Evolutionary conservation across 441 rosid genomes (phyloP).

Genomic region (Populus tomentosa): DNA sequence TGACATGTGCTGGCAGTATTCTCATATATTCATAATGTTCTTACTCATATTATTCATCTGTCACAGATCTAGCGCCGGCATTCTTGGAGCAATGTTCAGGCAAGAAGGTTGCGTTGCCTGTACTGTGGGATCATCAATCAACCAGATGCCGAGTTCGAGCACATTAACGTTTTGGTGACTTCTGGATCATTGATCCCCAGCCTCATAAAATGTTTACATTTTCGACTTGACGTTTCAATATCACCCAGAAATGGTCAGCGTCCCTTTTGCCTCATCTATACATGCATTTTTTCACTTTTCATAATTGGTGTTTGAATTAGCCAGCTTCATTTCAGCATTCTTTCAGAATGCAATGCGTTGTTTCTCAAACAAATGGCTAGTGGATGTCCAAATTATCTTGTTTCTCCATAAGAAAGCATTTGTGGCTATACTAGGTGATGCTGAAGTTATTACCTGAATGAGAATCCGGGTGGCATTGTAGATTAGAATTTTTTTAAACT

Average conservation of each 20-base stretch:
- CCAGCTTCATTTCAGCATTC: too few relatives aligned
- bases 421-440: too few relatives aligned
- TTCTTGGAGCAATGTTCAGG: conserved; percentile 69
- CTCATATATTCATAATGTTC: too few relatives aligned
- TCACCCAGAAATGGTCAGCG: conserved; percentile 57
- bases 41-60: conserved; percentile 1
- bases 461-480: too few relatives aligned
- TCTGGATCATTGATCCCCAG: conserved; percentile 86
- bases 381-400: too few relatives aligned
- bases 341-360: too few relatives aligned
- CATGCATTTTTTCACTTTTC: too few relatives aligned
- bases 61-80: conserved; percentile 46
- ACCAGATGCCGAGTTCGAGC: conserved; percentile 21
- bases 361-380: too few relatives aligned
- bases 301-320: not conserved
- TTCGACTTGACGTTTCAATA: conserved; percentile 57
- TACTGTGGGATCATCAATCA: conserved; percentile 16
- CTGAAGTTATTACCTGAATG: too few relatives aligned
- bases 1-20: too few relatives aligned
- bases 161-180: conserved; percentile 77
- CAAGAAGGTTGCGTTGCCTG: conserved; percentile 35
- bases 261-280: conserved; percentile 5
- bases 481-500: too few relatives aligned
- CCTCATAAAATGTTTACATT: conserved; percentile 76
- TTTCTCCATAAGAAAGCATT: too few relatives aligned